Evolutionary conservation across 177 flowering plant genomes (phyloP), one percentile per base, ranked within the genome.

Genomic region (Tripterygium wilfordii): DNA sequence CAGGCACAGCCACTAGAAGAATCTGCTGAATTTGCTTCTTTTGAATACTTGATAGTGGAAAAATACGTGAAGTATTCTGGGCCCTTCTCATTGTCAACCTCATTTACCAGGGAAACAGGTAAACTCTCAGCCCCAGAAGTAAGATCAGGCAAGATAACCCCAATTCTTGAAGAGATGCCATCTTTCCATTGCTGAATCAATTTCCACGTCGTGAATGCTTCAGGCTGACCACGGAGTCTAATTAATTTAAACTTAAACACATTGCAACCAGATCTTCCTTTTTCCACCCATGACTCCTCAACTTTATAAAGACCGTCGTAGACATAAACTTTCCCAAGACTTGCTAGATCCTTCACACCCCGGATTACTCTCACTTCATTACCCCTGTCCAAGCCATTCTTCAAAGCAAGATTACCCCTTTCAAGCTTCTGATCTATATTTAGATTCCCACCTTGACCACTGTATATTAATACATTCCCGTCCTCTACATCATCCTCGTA

Each of bases 351-450:
- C 50, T 67, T 76, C 40, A 81, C 10, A 28, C 95, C 88, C 10
- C 91, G 72, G 21, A 79, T 69, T 10, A 86, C 95, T 50, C 95
- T 63, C 14, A 86, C 75, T 25, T 75, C 86, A 63, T 77, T 83
- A 12, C 63, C 82, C 24, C 72, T 61, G 31, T 60, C 79, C 44
- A 69, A 36, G 60, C 85, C 79, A 58, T 57, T 75, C 57, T 86
- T 87, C 32, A 86, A 37, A 45, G 95, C 95, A 49, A 86, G 91
- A 66, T 86, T 86, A 31, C 95, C 91, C 51, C 85, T 67, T 57
- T 77, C 91, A 42, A 86, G 88, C 63, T 86, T 83, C 56, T 86
- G 91, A 58, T 86, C 84, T 20, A 36, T 62, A 36, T 57, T 42
- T 15, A 60, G 25, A 44, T 58, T 60, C 28, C 88, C 91, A 61